Conservation (phyloP, 2,329 filamentous ascomycete genomes). For the Cytospora piceicola region DNA sequence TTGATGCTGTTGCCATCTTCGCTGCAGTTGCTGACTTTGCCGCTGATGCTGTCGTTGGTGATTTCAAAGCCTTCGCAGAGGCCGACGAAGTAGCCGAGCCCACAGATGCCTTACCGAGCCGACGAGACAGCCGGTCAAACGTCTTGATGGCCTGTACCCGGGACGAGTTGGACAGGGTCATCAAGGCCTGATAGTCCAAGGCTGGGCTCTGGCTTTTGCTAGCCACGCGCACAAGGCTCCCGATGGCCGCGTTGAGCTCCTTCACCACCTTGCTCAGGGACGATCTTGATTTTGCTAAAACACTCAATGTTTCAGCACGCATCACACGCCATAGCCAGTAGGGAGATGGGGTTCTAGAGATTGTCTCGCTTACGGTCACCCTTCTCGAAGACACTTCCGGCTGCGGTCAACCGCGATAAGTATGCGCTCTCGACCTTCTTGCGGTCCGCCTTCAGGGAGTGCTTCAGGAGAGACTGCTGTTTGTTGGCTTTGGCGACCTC, state of each 20-base stretch:
- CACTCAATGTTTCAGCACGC: slow-evolving; percentile 32
- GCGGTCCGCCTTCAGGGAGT: slow-evolving; percentile 45
- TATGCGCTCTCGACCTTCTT: slow-evolving; percentile 49
- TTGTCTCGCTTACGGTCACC: slow-evolving; percentile 51
- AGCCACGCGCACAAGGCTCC: slow-evolving; percentile 44
- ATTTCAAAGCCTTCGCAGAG: slow-evolving; percentile 10
- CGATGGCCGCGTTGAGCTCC: slow-evolving; percentile 48
- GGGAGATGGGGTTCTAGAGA: slow-evolving; percentile 17
- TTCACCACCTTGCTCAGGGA: slow-evolving; percentile 47
- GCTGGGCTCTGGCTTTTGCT: slow-evolving; percentile 39
- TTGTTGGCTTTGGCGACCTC: slow-evolving; percentile 33
- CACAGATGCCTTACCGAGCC: slow-evolving; percentile 35
- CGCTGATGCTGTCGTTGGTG: slow-evolving; percentile 21
- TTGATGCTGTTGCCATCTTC: too few species aligned
- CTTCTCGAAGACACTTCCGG: slow-evolving; percentile 48
- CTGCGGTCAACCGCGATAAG: slow-evolving; percentile 44
- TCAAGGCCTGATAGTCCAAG: slow-evolving; percentile 52
- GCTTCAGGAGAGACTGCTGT: slow-evolving; percentile 40
- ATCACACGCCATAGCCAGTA: slow-evolving; percentile 37
- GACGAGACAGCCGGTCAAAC: slow-evolving; percentile 51
- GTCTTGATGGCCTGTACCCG: slow-evolving; percentile 53
- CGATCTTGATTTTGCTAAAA: slow-evolving; percentile 36
- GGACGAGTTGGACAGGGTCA: slow-evolving; percentile 52
- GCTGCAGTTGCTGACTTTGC: not conserved
- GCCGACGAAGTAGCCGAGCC: slow-evolving; percentile 29